Base-by-base conservation (phyloP, 2,329 filamentous ascomycete species). In the Ophiognomonia clavigignenti-juglandacearum region DNA sequence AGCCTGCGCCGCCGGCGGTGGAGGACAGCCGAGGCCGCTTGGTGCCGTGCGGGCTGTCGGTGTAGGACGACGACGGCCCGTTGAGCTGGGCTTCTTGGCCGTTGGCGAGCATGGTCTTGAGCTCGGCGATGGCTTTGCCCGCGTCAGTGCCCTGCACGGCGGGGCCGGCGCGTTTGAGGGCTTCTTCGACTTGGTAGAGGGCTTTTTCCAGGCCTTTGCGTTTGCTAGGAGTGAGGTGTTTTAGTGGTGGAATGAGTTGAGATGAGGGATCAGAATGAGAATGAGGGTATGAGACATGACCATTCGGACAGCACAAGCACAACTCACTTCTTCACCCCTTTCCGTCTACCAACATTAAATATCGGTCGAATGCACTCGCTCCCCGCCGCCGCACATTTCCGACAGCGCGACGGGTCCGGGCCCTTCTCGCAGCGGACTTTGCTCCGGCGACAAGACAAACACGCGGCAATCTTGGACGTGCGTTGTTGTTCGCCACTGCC, bases 181-280 rank as follows among this genome's bases (percentile, higher is more conserved):
- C 85, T 61, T 88, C 81, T 58, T 88, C 83, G 51, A 89, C 83
- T 59, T 87, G 84, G 57, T 80, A 81, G 18, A 89, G 75, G 3
- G 85, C 85, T 64, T 88, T 88, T 53, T 88, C 85, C 24, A 88
- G 67, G 1, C 85, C 85, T 14, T 82, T 84, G 34, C 85, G 79
- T 64, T 89, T 89, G 63, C 85, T 88, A 53, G 32, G 10, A 45
- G 3, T 14, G 49, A 56, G 29, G 41, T 39, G 32, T 9, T 5
- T 8, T 22, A 4, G 18, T 16, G 20, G 19, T 3, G 19, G 20
- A 6, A 24, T 19, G 44, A 13, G 10, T 10, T 24, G 6, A 6
- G 6, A 8, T 8, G 19, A 0, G 13, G 19, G n/a, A 22, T 26
- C 16, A 11, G 45, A 24, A 42, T 3, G 0, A 9, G 19, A 11